phyloP scores from a whole-genome alignment of 2,329 filamentous ascomycete genomes.

The Zasmidium cellare region DNA sequence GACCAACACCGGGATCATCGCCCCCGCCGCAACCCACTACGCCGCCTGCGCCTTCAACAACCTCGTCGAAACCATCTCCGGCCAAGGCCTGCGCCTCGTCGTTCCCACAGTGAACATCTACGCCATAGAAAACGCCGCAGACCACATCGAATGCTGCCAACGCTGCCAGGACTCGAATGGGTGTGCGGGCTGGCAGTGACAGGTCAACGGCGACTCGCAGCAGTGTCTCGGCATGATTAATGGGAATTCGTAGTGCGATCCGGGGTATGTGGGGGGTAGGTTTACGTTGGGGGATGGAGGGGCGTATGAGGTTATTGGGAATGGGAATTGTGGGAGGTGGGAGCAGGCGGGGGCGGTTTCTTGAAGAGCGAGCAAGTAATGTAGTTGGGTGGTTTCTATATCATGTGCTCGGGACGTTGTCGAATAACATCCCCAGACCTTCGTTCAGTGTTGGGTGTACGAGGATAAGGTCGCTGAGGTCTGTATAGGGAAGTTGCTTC shows the following conservation, averaged over 20 bases:
- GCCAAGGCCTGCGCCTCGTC: not conserved
- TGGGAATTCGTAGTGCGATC: not conserved
- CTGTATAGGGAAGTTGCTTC: slow-evolving; percentile 3
- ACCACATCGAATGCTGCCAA: not conserved
- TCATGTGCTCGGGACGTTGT: not conserved
- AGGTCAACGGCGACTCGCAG: not conserved
- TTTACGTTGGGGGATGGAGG: not conserved
- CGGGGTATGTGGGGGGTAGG: not conserved
- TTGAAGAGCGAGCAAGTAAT: too few species aligned
- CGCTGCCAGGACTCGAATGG: not conserved
- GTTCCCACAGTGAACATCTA: not conserved
- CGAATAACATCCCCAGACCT: slow-evolving; percentile 7
- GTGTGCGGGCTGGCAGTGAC: not conserved
- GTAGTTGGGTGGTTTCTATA: too few species aligned
- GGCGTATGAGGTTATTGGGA: not conserved
- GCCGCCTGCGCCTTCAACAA: not conserved
- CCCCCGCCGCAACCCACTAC: not conserved
- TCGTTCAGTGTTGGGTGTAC: slow-evolving; percentile 9
- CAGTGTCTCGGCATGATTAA: not conserved
- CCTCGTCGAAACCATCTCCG: not conserved
- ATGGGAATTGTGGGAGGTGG: not conserved
- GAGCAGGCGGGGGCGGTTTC: too few species aligned
- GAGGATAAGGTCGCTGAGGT: slow-evolving; percentile 7
- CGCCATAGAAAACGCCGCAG: not conserved
- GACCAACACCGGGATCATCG: not conserved